Conservation (phyloP, 179 eudicot species). For the Amaranthus tricolor region DNA sequence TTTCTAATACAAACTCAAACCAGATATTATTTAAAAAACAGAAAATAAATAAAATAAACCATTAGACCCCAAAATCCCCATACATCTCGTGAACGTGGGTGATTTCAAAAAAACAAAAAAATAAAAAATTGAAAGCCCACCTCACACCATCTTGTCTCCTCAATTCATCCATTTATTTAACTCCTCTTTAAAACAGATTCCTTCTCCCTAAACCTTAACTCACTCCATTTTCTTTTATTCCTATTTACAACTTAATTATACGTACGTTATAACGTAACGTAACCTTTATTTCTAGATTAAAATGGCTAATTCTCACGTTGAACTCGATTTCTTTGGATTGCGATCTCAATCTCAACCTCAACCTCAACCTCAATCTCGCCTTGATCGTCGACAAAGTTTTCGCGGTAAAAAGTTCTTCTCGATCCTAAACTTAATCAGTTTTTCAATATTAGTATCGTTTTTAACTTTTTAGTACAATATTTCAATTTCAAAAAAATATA, state of each 20-base stretch:
- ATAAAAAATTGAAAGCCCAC: neutral
- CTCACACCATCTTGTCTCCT: neutral
- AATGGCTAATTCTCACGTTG: constrained; percentile 28
- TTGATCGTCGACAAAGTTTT: constrained; percentile 51
- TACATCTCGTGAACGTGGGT: constrained; percentile 14
- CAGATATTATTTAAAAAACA: too few relatives aligned
- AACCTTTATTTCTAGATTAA: neutral
- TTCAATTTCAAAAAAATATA: too few relatives aligned
- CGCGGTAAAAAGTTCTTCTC: constrained; percentile 31
- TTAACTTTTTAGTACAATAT: neutral
- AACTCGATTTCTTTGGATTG: constrained; percentile 52
- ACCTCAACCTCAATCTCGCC: constrained; percentile 21
- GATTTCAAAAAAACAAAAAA: neutral
- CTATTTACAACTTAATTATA: neutral
- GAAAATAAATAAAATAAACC: too few relatives aligned
- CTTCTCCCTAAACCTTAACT: too few relatives aligned
- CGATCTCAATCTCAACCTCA: neutral
- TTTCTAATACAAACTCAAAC: too few relatives aligned
- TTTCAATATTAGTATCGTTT: neutral
- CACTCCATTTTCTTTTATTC: neutral
- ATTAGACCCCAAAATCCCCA: neutral
- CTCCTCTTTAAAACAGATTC: too few relatives aligned
- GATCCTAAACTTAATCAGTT: neutral
- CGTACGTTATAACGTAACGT: neutral
- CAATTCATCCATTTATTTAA: neutral